These are phyloP conservation scores for Phytophthora tentaculata DNA, from an alignment of 352 stramenopile genomes.

Conservation along the genomic window DNA sequence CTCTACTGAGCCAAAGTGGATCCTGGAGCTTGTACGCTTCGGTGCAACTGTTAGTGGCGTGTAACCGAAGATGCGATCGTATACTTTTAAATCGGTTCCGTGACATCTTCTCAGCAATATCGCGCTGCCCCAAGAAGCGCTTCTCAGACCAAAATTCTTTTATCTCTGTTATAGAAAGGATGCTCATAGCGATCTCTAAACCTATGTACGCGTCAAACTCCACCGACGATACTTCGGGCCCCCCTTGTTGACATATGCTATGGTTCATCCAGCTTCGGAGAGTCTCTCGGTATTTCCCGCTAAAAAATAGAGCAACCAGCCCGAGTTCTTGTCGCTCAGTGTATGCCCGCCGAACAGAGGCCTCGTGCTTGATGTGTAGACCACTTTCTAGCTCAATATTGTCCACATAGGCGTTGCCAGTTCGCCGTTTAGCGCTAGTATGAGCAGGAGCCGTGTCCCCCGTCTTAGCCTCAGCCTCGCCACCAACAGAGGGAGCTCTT, in stretches of 20 bases:
- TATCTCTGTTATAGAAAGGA: conserved; percentile 6
- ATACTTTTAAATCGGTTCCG: conserved; percentile 4
- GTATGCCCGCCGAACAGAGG: neutral
- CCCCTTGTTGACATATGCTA: neutral
- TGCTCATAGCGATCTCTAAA: conserved; percentile 9
- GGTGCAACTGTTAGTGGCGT: neutral
- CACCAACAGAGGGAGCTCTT: no score
- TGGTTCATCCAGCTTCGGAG: neutral
- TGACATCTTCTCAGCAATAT: conserved; percentile 2
- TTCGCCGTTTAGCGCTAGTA: neutral
- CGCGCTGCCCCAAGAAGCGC: conserved; percentile 8
- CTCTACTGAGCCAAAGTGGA: conserved; percentile 6
- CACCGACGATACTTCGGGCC: neutral
- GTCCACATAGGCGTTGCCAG: neutral
- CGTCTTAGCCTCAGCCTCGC: no score
- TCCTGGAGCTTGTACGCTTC: neutral
- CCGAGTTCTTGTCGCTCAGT: neutral
- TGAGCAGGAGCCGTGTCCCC: no score
- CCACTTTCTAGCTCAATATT: neutral
- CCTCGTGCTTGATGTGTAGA: no score
- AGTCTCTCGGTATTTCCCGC: neutral
- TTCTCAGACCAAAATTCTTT: conserved; percentile 9
- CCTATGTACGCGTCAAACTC: conserved; percentile 15
- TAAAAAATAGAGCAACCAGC: neutral
- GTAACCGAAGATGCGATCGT: neutral